phyloP scores from a whole-genome alignment of 225 moss, liverwort and hornwort genomes.

The Antitrichia curtipendula region DNA sequence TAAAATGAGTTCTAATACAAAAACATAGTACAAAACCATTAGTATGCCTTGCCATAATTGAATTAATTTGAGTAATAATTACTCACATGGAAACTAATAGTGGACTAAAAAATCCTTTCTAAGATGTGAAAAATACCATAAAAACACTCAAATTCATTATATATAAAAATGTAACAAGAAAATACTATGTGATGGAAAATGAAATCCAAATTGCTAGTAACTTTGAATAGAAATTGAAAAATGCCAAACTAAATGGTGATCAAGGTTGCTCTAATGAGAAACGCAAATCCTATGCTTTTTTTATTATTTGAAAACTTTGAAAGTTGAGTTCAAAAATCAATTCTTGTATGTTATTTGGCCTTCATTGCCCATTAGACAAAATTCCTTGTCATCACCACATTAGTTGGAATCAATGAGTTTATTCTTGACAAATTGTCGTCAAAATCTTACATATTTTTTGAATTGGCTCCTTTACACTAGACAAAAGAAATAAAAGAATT shows the following conservation, averaged over 20 bases:
- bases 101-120: background rate
- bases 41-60: background rate
- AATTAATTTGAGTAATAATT: background rate
- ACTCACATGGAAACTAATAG: background rate
- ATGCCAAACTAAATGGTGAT: background rate
- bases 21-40: background rate
- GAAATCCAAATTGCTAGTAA: background rate
- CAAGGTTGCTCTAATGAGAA: background rate
- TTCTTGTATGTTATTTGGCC: background rate
- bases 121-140: background rate
- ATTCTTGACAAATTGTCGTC: background rate
- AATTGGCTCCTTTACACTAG: rapidly evolving
- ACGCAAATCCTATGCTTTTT: background rate
- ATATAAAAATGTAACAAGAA: background rate
- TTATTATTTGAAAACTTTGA: background rate
- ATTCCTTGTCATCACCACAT: background rate
- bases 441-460: background rate
- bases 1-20: background rate
- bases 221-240: background rate
- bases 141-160: background rate
- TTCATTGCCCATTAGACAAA: background rate
- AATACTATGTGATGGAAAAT: background rate
- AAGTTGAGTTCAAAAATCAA: background rate
- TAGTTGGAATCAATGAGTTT: background rate
- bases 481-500: background rate